A percentile compares a stretch with the other conserved stretches of the same genome.
Conservation (phyloP, 208 protist genomes). For the Acanthamoeba lenticulata region DNA sequence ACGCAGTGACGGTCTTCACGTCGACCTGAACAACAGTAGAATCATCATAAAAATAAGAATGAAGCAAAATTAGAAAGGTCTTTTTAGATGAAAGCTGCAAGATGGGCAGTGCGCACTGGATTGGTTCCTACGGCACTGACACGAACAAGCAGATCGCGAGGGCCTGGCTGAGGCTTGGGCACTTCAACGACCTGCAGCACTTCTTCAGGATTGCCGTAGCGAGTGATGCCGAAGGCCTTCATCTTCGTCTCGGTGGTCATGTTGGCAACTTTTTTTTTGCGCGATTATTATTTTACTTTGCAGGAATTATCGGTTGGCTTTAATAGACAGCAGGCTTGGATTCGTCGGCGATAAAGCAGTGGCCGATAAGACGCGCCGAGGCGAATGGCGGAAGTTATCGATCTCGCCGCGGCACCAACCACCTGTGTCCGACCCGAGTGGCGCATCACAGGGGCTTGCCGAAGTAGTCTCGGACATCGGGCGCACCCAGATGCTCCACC, state of each 20-base stretch:
- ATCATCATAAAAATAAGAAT: neutral
- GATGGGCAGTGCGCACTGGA: neutral
- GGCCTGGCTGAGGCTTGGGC: neutral
- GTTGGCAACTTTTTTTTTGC: too few species aligned
- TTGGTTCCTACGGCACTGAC: conserved; percentile 28
- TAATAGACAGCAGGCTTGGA: too few species aligned
- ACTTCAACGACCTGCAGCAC: neutral
- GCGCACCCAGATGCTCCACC: too few species aligned
- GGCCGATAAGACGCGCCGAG: too few species aligned
- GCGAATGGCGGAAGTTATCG: too few species aligned
- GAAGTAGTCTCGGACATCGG: too few species aligned
- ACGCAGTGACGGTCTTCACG: neutral
- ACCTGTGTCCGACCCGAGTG: too few species aligned
- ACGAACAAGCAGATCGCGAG: conserved; percentile 13
- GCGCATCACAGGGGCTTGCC: too few species aligned
- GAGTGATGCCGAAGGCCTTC: neutral
- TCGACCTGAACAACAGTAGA: neutral
- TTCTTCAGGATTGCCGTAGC: neutral
- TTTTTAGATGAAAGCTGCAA: neutral
- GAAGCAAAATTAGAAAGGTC: neutral
- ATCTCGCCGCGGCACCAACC: too few species aligned
- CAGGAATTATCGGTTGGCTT: too few species aligned
- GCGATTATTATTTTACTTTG: too few species aligned
- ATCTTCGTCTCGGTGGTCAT: neutral
- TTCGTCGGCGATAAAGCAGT: too few species aligned